Evolutionary conservation across 2,329 filamentous ascomycete species (phyloP).

Genomic region (Colletotrichum sp.): DNA sequence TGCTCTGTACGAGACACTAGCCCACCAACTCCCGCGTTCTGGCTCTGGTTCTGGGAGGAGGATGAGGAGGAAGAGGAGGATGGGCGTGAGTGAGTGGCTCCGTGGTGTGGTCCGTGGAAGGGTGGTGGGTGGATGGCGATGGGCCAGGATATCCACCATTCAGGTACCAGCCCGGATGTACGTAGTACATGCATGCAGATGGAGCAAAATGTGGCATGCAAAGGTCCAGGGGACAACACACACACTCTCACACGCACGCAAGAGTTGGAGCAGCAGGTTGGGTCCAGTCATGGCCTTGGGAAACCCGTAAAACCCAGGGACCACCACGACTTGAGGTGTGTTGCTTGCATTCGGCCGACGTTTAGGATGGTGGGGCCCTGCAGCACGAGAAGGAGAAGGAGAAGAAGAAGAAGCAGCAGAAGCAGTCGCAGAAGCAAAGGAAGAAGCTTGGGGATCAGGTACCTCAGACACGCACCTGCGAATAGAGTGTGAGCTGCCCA

Average conservation of each 20-base stretch:
- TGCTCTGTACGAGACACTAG: not conserved
- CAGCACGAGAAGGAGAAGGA: not conserved
- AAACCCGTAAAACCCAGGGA: not conserved
- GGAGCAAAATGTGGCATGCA: not conserved
- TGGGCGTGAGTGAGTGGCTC: not conserved
- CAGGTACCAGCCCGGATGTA: conserved; percentile 9
- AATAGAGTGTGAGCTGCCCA: not conserved
- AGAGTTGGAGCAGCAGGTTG: not conserved
- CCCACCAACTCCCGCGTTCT: not conserved
- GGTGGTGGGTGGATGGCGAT: not conserved
- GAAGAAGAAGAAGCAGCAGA: not conserved
- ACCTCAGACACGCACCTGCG: not conserved
- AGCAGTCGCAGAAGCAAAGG: not conserved
- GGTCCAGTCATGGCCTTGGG: not conserved
- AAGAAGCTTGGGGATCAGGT: not conserved
- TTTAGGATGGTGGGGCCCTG: conserved; percentile 1
- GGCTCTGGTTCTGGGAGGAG: not conserved
- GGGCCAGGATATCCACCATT: conserved; percentile 13
- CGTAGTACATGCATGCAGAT: not conserved
- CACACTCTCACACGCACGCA: not conserved
- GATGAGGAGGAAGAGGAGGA: not conserved
- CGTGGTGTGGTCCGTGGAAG: not conserved
- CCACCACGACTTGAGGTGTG: not conserved
- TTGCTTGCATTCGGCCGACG: conserved; percentile 11
- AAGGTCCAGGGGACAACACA: not conserved